phyloP scores from a whole-genome alignment of 768 basidiomycete species.

The Agaricus subrufescens region DNA sequence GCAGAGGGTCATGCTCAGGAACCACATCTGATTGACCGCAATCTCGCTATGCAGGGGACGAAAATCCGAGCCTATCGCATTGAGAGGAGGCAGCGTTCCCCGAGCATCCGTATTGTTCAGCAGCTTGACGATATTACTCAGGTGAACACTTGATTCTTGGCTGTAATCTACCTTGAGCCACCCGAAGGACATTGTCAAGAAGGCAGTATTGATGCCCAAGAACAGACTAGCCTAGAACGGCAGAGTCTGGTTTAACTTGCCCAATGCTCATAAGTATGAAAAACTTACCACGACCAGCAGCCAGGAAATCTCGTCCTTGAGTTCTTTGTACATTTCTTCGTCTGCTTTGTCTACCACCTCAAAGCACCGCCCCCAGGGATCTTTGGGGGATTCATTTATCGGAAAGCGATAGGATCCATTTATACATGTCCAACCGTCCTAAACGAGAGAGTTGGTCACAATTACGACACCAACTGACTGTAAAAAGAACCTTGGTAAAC shows the following conservation, averaged over 20 bases:
- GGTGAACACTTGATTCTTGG: neutral
- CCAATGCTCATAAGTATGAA: too few species aligned
- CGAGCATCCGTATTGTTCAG: neutral
- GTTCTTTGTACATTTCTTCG: constrained; percentile 1
- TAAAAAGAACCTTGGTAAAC: too few species aligned
- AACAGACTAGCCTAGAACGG: constrained; percentile 3
- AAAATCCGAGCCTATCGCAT: neutral
- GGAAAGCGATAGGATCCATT: neutral
- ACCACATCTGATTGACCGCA: constrained; percentile 6
- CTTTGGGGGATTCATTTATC: constrained; percentile 1
- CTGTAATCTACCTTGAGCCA: neutral
- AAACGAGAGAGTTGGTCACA: too few species aligned
- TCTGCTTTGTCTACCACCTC: constrained; percentile 4
- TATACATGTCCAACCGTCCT: neutral
- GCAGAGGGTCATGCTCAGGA: constrained; percentile 5
- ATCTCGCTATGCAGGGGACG: neutral
- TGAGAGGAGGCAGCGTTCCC: neutral
- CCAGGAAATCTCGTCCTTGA: constrained; percentile 6
- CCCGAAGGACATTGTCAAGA: constrained; percentile 1
- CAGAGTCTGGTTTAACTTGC: neutral
- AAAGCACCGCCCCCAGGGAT: constrained; percentile 6
- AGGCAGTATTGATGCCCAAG: constrained; percentile 4
- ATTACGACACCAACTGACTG: too few species aligned
- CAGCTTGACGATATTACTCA: neutral
- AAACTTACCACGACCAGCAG: constrained; percentile 2